Evolutionary conservation across 148 eudicot species (phyloP), one percentile per base, ranked within the genome.

Genomic region (Nyssa sinensis): DNA sequence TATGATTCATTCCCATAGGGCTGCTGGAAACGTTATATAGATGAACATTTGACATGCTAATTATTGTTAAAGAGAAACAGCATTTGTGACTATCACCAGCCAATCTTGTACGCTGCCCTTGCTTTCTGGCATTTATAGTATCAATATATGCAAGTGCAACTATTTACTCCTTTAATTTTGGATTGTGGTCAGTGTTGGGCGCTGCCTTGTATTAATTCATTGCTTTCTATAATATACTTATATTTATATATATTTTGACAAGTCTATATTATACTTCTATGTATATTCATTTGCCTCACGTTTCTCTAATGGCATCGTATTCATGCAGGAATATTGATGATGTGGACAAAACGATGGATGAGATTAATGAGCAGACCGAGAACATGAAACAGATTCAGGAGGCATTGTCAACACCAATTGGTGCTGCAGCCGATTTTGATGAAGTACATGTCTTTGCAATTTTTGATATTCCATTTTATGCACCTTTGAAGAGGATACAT

Each of bases 341-440:
- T 74, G 89, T 91, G 74, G 93, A 91, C 82, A 91, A 89, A 73
- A 91, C 96, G 55, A 87, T 91, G 93, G 96, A 90, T 63, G 92
- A 90, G 84, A 87, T 90, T 34, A 86, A 88, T 31, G 92, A 88
- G 78, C 92, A 88, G 78, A 89, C 93, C 0, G 93, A 89, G 66
- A 86, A 83, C 79, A 86, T 89, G 88, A 89, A 86, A 80, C 85
- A 83, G 83, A 86, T 89, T 66, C 93, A 89, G 74, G 90, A 89
- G 11, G 90, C 93, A 67, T 78, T 89, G 35, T 68, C 93, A 71
- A 66, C 90, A 31, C 90, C 93, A 17, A 62, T 89, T 70, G 88
- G 92, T 44, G 82, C 79, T 55, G 80, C 85, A 58, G 80, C 82
- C 64, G 92, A 88, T 75, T 82, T 88, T 79, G 90, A 89, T 28